Base-by-base conservation (phyloP, 208 protist species). In the Acanthamoeba culbertsoni region DNA sequence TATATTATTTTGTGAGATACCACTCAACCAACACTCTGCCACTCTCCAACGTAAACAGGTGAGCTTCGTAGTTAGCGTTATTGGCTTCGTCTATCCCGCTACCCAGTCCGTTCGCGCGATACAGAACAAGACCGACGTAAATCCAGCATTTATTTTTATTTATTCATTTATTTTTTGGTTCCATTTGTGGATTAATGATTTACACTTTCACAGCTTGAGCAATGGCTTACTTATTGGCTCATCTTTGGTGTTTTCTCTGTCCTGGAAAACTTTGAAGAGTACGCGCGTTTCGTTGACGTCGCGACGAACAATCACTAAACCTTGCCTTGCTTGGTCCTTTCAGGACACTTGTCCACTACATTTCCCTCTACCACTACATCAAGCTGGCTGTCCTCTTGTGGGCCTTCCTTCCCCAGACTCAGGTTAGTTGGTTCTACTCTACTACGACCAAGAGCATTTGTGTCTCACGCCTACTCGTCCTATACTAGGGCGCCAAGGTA, bases 171-270 rank as follows among this genome's bases (percentile, higher is more conserved):
- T 14, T 35, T 14, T 26, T n/a, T 28, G 5, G 55, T n/a, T 14
- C 20, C 3, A 63, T n/a, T 4, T 33, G 20, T 14, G 6, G 55
- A 18, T 31, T 62, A 1, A 62, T n/a, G 0, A 31, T 23, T 75
- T 42, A 75, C 31, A 2, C 0, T 35, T 35, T 7, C 45, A 1
- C 73, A 84, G 73, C 42, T 84, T 37, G 73, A 84, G 73, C 73
- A 84, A 20, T 84, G 73, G 73, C 43, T 84, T 37, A 84, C 73
- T 16, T 84, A 84, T n/a, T 84, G 73, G 73, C 42, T 84, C 42
- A 48, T 84, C 73, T 84, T 84, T 42, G 73, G 73, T 18, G n/a
- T 28, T 43, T 84, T 84, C 55, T 37, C 43, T 42, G 42, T 84
- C 73, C 43, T 84, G 10, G 73, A 84, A 43, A 84, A 0, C 42